phyloP scores from a whole-genome alignment of 1,139 yeast species.

The Diutina catenulata region DNA sequence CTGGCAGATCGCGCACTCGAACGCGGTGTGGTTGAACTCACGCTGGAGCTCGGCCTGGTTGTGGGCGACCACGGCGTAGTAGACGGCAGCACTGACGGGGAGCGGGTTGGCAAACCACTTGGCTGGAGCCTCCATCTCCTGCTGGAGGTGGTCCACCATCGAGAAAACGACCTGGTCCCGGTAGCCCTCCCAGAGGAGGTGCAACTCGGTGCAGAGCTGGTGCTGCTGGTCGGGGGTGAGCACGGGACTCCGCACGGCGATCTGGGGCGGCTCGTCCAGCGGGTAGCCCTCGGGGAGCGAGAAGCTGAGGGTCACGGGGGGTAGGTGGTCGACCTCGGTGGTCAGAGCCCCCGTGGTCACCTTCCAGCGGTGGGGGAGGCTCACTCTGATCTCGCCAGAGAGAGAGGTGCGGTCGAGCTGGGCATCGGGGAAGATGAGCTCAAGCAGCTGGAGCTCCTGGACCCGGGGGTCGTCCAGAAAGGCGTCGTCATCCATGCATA shows the following conservation, averaged over 20 bases:
- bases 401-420: neutral
- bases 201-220: conserved; percentile 12
- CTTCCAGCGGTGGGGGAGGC: neutral
- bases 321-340: conserved; percentile 15
- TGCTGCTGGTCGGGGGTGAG: conserved; percentile 12
- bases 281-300: conserved; percentile 19
- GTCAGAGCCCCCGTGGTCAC: neutral
- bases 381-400: neutral
- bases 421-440: neutral
- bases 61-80: conserved; percentile 10
- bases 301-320: conserved; percentile 20
- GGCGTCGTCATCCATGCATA: no score
- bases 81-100: conserved; percentile 10
- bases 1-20: conserved; percentile 51
- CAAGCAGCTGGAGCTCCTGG: neutral
- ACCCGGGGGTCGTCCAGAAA: neutral
- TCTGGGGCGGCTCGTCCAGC: conserved; percentile 16
- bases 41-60: conserved; percentile 14
- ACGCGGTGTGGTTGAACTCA: conserved; percentile 28
- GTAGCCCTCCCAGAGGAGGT: conserved; percentile 24
- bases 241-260: conserved; percentile 14
- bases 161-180: conserved; percentile 33
- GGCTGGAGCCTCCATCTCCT: conserved; percentile 10
- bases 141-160: conserved; percentile 32
- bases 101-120: conserved; percentile 7